Evolutionary conservation across 139 green algal species (phyloP), one percentile per base, ranked within the genome.

Genomic region (Chlorella sp.): DNA sequence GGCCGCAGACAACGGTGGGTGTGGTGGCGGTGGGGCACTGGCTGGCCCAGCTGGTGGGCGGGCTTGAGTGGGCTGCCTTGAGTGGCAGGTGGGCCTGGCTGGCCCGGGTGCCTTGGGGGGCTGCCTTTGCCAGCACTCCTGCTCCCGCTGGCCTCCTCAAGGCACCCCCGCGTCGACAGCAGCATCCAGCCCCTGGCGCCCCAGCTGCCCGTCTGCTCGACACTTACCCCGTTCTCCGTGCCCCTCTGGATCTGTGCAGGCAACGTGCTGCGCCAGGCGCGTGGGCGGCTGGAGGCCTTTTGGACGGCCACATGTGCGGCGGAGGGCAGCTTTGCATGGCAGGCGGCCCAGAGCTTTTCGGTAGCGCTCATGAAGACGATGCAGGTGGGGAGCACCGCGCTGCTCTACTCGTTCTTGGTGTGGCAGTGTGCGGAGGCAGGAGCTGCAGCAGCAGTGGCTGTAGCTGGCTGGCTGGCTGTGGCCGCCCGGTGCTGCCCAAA

Each of bases 291-390:
- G 56, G 72, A 86, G 11, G 60, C 43, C 24, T 90, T 81, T 30
- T 90, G 83, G 83, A 56, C 48, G 13, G 68, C 78, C 48, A 86
- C 79, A 17, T 88, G 82, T 44, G 51, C 81, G 36, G 70, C 64
- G 41, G 64, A 68, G 19, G 86, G 86, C 40, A 83, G 82, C 28
- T 87, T 87, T 87, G 86, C 86, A 0, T 90, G 86, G 86, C 86
- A 90, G 81, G 86, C 86, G 56, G 86, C 86, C 40, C 82, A 88
- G 82, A 81, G 54, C 62, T 90, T 90, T 82, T 62, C 86, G 24
- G 19, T 86, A 72, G 81, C 56, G 54, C 69, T 86, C 32, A 86
- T 86, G 81, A 56, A 64, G 51, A 82, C 84, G 17, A 86, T 88
- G 76, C 76, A 85, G 69, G 86, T 79, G 43, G 17, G 72, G 26